Evolutionary conservation across 306 rosid genomes (phyloP), one percentile per base, ranked within the genome.

Genomic region (Erythrophleum fordii): DNA sequence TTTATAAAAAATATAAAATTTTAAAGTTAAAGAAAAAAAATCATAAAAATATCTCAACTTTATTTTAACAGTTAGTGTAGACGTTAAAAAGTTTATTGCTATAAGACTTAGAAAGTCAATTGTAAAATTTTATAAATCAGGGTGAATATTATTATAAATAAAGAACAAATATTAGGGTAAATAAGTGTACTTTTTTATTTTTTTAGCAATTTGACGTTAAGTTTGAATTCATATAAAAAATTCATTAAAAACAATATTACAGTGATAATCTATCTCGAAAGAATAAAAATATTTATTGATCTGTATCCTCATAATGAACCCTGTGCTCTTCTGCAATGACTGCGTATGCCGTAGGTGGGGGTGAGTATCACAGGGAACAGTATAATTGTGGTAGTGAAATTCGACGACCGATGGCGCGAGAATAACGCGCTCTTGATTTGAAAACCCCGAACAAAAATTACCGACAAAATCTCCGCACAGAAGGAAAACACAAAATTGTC

Each of bases 361-460:
- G 64, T 28, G 68, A 61, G n/a, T 14, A 59, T 29, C 5, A 14
- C 18, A 61, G 69, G 69, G 69, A 62, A 64, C 69, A 64, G 44
- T 6, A 34, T 64, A 2, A 64, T 64, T 16, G 44, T 48, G n/a
- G 80, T n/a, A 3, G 64, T 3, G 84, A 75, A 62, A 80, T 22
- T 10, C 44, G 69, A 52, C 41, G 70, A 80, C 75, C 79, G 78
- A 68, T 62, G 82, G 89, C 26, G 90, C 93, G 91, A 89, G 93
- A 89, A 87, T 87, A 74, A 76, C 87, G 85, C 89, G 29, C 70
- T 67, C 81, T 34, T 48, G 66, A 26, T 87, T 91, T 84, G 85
- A 85, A 76, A 85, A 60, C 46, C 8, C 37, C 10, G 9, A 26
- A 59, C n/a, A 59, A 65, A 52, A 25, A 37, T 51, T 56, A 58